These are phyloP conservation scores for Cadophora sp. DNA, from an alignment of 2,329 filamentous ascomycete species.

Conservation along the genomic window DNA sequence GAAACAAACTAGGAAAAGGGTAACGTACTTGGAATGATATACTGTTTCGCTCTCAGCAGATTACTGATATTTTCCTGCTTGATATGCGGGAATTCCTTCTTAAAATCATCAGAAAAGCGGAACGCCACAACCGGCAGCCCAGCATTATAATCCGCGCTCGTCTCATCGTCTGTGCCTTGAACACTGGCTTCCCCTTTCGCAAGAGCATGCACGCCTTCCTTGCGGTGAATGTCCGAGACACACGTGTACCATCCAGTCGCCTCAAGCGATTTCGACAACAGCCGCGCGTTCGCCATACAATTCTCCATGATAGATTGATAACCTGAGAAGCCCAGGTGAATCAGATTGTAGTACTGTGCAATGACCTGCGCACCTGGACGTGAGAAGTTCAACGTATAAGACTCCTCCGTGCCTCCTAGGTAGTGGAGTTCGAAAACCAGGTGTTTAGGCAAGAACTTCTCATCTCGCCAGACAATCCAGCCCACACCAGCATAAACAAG, in stretches of 20 bases:
- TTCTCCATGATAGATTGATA: constrained; percentile 72
- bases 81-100: constrained; percentile 64
- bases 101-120: constrained; percentile 66
- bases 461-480: constrained; percentile 74
- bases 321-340: constrained; percentile 71
- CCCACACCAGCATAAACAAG: constrained; percentile 72
- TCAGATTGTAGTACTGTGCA: constrained; percentile 75
- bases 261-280: constrained; percentile 69
- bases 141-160: constrained; percentile 65
- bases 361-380: constrained; percentile 73
- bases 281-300: constrained; percentile 66
- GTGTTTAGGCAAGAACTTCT: constrained; percentile 68
- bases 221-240: constrained; percentile 69
- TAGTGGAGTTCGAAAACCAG: constrained; percentile 74
- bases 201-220: constrained; percentile 54
- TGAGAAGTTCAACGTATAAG: constrained; percentile 76
- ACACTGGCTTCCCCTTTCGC: constrained; percentile 41
- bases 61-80: constrained; percentile 70
- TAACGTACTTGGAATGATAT: constrained; percentile 65
- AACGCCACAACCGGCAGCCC: constrained; percentile 75
- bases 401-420: constrained; percentile 73
- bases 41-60: constrained; percentile 69
- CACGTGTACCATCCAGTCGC: constrained; percentile 71
- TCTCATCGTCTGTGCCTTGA: constrained; percentile 54
- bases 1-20: not conserved